Evolutionary conservation across 108 stramenopile species (phyloP).

Genomic region (Cyclotella atomus): DNA sequence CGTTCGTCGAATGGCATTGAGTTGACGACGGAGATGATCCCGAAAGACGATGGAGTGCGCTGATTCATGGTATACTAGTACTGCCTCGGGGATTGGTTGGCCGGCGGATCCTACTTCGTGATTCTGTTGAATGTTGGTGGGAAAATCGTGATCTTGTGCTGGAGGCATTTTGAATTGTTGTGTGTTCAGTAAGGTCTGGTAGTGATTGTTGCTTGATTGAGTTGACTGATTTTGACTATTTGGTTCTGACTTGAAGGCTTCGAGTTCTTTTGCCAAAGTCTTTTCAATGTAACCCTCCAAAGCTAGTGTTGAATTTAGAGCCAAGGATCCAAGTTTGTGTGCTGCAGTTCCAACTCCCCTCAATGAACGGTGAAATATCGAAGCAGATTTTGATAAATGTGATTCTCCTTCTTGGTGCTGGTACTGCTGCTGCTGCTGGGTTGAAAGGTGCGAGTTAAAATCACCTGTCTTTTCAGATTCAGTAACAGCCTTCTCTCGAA

Average conservation of each 20-base stretch:
- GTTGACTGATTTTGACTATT: neutral
- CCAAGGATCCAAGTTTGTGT: neutral
- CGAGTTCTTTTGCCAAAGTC: neutral
- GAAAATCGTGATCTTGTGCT: neutral
- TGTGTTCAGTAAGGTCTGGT: neutral
- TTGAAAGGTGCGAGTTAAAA: neutral
- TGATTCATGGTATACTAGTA: conserved; percentile 81
- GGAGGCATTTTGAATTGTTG: conserved; percentile 4
- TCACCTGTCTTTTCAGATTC: no score
- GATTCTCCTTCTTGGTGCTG: neutral
- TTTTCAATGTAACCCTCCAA: neutral
- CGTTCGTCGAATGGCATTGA: conserved; percentile 34
- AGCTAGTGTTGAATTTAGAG: neutral
- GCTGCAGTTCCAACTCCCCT: neutral
- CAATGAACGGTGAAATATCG: neutral
- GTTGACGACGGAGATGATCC: conserved; percentile 72
- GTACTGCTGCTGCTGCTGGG: neutral
- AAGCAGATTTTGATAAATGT: neutral
- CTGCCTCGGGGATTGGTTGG: conserved; percentile 39
- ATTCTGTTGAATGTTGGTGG: neutral
- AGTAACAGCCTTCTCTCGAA: neutral
- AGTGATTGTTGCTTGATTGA: neutral
- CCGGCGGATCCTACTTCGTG: conserved; percentile 1
- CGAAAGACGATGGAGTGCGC: conserved; percentile 91
- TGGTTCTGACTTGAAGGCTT: neutral